Evolutionary conservation across 441 rosid species (phyloP).

Genomic region (Manihot esculenta): DNA sequence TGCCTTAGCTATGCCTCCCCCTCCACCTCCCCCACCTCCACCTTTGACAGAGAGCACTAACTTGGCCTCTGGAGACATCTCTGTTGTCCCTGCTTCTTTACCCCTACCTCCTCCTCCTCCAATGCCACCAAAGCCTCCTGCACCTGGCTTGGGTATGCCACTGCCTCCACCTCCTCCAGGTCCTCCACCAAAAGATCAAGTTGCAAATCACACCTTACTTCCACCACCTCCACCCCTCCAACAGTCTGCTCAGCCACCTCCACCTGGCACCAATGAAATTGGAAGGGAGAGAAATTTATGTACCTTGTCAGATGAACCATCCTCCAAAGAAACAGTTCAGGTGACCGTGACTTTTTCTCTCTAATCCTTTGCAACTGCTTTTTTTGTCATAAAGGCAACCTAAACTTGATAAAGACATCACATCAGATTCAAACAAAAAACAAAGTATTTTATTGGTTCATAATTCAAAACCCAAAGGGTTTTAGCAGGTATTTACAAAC

Average conservation of each 20-base stretch:
- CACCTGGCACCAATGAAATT: conserved; percentile 50
- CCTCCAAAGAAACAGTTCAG: conserved; percentile 46
- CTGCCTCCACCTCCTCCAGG: conserved; percentile 97
- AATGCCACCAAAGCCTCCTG: conserved; percentile 62
- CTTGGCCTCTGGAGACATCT: conserved; percentile 38
- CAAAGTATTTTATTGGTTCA: not conserved
- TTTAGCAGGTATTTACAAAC: not conserved
- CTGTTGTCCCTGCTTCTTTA: conserved; percentile 49
- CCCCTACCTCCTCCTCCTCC: conserved; percentile 88
- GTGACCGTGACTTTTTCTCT: conserved; percentile 40
- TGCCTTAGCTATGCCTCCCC: conserved; percentile 50
- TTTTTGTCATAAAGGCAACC: not conserved
- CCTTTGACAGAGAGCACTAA: conserved; percentile 60
- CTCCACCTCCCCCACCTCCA: conserved; percentile 68
- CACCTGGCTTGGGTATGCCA: conserved; percentile 40
- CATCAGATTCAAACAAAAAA: not conserved
- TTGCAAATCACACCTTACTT: conserved; percentile 46
- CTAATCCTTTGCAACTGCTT: conserved; percentile 5
- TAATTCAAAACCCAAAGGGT: not conserved
- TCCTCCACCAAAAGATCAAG: conserved; percentile 70
- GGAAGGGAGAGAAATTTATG: conserved; percentile 47
- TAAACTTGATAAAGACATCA: not conserved
- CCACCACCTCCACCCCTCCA: conserved; percentile 71
- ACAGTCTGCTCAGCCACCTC: conserved; percentile 60
- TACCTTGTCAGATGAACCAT: conserved; percentile 40